Base-by-base conservation (phyloP, 2,329 filamentous ascomycete species). In the Penicillium sp. region DNA sequence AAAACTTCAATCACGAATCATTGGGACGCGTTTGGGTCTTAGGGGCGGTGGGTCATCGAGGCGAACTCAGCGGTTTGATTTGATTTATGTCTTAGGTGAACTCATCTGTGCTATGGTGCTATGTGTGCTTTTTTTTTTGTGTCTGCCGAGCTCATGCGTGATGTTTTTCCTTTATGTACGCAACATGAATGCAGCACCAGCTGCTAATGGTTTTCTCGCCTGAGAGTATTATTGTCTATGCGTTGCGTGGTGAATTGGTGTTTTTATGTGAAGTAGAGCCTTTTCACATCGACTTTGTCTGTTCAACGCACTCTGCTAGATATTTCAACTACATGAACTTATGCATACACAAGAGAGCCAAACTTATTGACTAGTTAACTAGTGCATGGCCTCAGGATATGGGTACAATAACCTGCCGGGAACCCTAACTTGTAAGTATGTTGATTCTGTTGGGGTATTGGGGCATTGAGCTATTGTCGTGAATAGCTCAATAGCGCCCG, bases 21-120 rank as follows among this genome's bases (percentile, higher is more conserved):
- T 73, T 69, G 70, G 69, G 69, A 71, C 67, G 65, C 68, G 68
- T 69, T 74, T 69, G 70, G 70, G 61, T 68, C 64, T 65, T 61
- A 62, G 58, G 60, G 63, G 61, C 55, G 62, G 62, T 55, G 69
- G 69, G 70, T 68, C 67, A 72, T 73, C 67, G 65, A 67, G 71
- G 70, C 70, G 70, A 73, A 73, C 67, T 69, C 62, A 73, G 69
- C 71, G 66, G 63, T 62, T 63, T 64, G 60, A 58, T 71, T 65
- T 71, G 62, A 57, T 63, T 69, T 66, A 62, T 66, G 61, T 65
- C 54, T 67, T 69, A 60, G 62, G 65, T 67, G 57, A 60, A 60
- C 59, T 61, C 52, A 58, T 62, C 52, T 54, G 33, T 45, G 47
- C 42, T 55, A 66, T 62, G 62, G 33, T 45, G 47, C 42, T 55